These are phyloP conservation scores for Cladosporium sp. DNA, from an alignment of 2,329 filamentous ascomycete genomes.

Conservation along the genomic window DNA sequence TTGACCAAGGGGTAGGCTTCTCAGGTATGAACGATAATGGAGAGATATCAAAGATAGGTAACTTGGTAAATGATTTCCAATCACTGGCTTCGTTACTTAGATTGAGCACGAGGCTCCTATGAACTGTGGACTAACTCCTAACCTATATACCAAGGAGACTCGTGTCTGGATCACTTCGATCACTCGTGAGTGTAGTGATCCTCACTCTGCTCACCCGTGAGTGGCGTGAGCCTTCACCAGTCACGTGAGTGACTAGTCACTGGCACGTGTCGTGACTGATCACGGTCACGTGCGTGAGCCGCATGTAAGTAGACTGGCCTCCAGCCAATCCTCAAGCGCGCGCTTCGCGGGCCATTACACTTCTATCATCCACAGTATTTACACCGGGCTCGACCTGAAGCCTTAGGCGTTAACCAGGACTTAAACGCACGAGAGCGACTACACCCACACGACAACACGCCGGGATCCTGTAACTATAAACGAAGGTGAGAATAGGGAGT, in stretches of 20 bases:
- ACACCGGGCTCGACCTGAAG: too few relatives aligned
- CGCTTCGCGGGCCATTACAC: background rate
- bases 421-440: too few relatives aligned
- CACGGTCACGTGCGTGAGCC: background rate
- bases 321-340: background rate
- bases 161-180: background rate
- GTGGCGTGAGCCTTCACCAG: background rate
- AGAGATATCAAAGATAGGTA: too few relatives aligned
- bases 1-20: too few relatives aligned
- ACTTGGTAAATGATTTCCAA: too few relatives aligned
- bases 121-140: background rate
- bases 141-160: background rate
- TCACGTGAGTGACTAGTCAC: background rate
- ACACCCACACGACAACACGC: too few relatives aligned
- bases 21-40: too few relatives aligned
- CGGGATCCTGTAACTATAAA: too few relatives aligned
- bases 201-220: background rate
- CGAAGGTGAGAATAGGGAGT: too few relatives aligned
- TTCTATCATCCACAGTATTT: too few relatives aligned
- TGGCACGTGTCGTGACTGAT: background rate
- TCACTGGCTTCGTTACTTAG: background rate
- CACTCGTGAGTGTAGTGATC: background rate
- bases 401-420: too few relatives aligned
- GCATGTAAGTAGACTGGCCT: background rate
- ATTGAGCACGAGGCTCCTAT: background rate